A percentile compares a stretch with the other conserved stretches of the same genome.
phyloP scores from a whole-genome alignment of 805 yeast species.

The Monosporozyma aquatica region DNA sequence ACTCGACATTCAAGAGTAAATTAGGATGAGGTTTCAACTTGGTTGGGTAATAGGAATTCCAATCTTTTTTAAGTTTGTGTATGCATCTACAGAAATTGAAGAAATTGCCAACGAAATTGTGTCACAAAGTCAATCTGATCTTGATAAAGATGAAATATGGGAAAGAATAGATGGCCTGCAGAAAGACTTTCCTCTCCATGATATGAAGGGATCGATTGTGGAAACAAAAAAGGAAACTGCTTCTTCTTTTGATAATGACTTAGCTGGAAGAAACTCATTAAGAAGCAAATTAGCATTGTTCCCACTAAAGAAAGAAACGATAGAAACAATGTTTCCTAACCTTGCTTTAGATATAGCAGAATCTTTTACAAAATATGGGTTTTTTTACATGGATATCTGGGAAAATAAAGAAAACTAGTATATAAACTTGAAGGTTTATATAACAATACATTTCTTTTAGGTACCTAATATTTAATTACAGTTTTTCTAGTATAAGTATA shows the following conservation, averaged over 20 bases:
- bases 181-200: not conserved
- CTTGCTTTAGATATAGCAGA: not conserved
- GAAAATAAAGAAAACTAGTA: not conserved
- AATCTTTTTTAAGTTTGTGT: not conserved
- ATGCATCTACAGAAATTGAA: not conserved
- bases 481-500: no score
- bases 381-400: not conserved
- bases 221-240: not conserved
- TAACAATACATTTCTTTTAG: no score
- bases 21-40: no score
- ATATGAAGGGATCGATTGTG: not conserved
- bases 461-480: no score
- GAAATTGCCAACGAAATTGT: not conserved
- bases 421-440: no score
- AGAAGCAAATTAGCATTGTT: not conserved
- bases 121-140: not conserved
- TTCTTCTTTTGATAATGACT: not conserved
- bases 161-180: not conserved
- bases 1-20: no score
- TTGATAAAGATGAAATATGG: not conserved
- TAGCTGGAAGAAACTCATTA: not conserved
- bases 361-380: not conserved
- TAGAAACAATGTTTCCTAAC: not conserved
- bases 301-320: not conserved
- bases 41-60: no score